Conservation (phyloP, 2,329 filamentous ascomycete genomes). For the Hypoxylon sp. region DNA sequence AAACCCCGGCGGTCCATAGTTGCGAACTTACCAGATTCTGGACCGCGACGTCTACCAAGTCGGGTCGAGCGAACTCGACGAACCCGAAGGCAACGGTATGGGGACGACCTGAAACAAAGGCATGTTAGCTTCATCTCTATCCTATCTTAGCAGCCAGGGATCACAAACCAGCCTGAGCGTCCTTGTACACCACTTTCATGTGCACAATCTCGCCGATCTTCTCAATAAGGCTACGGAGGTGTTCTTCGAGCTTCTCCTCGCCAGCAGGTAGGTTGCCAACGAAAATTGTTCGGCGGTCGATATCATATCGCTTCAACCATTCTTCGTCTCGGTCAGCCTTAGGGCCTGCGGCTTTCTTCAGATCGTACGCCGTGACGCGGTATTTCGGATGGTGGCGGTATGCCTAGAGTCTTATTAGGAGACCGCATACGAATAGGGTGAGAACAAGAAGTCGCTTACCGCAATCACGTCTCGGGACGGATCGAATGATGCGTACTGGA, state of each 20-base stretch:
- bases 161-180: constrained; percentile 42
- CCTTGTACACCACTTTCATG: constrained; percentile 52
- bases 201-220: constrained; percentile 51
- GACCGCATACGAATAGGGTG: background rate
- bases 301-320: constrained; percentile 54
- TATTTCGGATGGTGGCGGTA: constrained; percentile 56
- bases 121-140: constrained; percentile 24
- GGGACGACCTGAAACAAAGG: constrained; percentile 38
- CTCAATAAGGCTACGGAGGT: constrained; percentile 47
- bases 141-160: constrained; percentile 7
- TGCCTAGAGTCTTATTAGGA: constrained; percentile 49
- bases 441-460: constrained; percentile 56
- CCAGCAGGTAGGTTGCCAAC: constrained; percentile 53
- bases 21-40: constrained; percentile 56
- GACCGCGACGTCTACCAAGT: constrained; percentile 58
- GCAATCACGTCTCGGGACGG: constrained; percentile 64
- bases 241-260: constrained; percentile 46
- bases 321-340: constrained; percentile 51
- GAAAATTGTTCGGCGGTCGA: constrained; percentile 56
- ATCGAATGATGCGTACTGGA: constrained; percentile 68
- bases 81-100: constrained; percentile 54
- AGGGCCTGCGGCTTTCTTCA: constrained; percentile 51
- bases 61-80: constrained; percentile 59
- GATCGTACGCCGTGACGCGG: constrained; percentile 53
- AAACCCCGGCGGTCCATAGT: background rate